phyloP scores from a whole-genome alignment of 495 filamentous ascomycete species.

The Neurospora hispaniola region DNA sequence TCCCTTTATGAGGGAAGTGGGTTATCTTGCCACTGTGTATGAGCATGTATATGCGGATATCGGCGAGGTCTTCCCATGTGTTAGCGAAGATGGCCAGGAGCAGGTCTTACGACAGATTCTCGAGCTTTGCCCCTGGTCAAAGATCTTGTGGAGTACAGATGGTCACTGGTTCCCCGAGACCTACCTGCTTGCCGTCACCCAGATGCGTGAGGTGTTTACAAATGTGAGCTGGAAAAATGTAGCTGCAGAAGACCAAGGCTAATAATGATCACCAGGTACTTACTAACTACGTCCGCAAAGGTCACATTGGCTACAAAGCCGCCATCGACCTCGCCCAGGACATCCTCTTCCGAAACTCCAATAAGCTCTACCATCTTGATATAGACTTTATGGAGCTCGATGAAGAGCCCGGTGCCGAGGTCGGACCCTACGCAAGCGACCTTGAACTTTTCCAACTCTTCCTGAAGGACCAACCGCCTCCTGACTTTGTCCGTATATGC shows the following conservation, averaged over 20 bases:
- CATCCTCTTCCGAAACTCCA: constrained; percentile 62
- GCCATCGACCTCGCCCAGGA: constrained; percentile 48
- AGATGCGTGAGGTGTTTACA: constrained; percentile 67
- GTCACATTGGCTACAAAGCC: constrained; percentile 44
- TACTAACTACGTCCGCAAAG: constrained; percentile 47
- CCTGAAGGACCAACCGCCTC: constrained; percentile 53
- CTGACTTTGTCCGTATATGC: constrained; percentile 62
- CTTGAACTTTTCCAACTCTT: constrained; percentile 45
- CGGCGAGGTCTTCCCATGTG: constrained; percentile 74
- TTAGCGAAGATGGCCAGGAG: constrained; percentile 74
- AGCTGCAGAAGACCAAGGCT: neutral
- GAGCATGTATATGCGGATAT: constrained; percentile 79
- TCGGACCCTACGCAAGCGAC: constrained; percentile 14
- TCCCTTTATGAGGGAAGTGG: constrained; percentile 73
- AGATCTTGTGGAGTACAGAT: constrained; percentile 79
- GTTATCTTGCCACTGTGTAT: constrained; percentile 72
- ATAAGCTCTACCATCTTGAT: constrained; percentile 49
- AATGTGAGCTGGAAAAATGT: constrained; percentile 29
- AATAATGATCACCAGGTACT: constrained; percentile 36
- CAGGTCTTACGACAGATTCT: constrained; percentile 60
- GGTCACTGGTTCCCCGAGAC: constrained; percentile 79
- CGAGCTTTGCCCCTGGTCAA: constrained; percentile 65
- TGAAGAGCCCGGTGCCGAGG: constrained; percentile 6
- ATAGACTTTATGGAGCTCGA: constrained; percentile 32
- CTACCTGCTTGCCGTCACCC: constrained; percentile 64